These are phyloP conservation scores for Fusarium pseudonygamai DNA, from an alignment of 2,329 filamentous ascomycete genomes.

Conservation along the genomic window DNA sequence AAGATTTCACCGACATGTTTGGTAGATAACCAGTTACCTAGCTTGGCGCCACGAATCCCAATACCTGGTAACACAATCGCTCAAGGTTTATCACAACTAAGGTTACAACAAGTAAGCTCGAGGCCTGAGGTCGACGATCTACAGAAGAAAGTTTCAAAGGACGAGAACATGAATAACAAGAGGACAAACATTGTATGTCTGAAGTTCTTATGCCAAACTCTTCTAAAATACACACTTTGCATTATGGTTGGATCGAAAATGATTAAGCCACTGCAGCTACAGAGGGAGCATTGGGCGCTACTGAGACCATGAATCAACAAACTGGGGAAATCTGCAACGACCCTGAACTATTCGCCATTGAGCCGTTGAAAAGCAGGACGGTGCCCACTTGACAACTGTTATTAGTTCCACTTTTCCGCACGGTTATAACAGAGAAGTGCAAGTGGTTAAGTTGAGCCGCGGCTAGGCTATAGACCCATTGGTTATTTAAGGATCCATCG, in stretches of 20 bases:
- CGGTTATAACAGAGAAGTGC: neutral
- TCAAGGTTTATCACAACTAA: conserved; percentile 1
- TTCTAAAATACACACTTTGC: neutral
- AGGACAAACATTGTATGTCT: neutral
- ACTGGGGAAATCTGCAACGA: conserved; percentile 26
- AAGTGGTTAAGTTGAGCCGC: neutral
- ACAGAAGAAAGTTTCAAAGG: neutral
- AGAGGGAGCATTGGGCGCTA: neutral
- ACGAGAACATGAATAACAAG: neutral
- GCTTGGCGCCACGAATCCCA: conserved; percentile 10
- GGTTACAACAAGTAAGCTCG: conserved; percentile 18
- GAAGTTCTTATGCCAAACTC: neutral
- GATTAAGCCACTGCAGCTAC: conserved; percentile 2
- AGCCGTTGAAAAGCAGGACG: conserved; percentile 14
- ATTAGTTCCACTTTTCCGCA: conserved; percentile 8
- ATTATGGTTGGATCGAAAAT: neutral
- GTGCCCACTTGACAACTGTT: conserved; percentile 22
- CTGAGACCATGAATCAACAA: neutral
- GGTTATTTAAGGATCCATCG: neutral
- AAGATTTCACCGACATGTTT: neutral
- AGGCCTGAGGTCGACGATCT: neutral
- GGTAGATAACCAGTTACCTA: neutral
- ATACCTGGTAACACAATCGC: conserved; percentile 21
- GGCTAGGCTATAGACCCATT: neutral
- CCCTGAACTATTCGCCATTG: conserved; percentile 23